Evolutionary conservation across 305 asterid genomes (phyloP).

Genomic region (Petunia hybrid): DNA sequence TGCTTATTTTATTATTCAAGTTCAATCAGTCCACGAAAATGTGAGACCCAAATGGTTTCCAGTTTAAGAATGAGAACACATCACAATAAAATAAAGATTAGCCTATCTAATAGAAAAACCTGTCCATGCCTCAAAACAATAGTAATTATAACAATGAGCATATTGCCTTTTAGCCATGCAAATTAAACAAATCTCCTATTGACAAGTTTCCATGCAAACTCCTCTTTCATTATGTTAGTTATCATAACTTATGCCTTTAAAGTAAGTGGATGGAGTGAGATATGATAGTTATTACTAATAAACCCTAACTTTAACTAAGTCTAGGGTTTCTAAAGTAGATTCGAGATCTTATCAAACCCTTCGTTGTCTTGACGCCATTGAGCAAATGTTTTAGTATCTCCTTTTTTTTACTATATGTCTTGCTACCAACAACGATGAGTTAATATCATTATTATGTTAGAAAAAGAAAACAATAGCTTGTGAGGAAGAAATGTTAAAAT

Average conservation of each 20-base stretch:
- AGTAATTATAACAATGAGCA: neutral
- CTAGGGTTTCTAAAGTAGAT: conserved; percentile 23
- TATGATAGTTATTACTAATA: conserved; percentile 9
- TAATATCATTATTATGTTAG: no score
- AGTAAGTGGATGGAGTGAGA: conserved; percentile 16
- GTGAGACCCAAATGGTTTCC: neutral
- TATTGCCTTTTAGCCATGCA: conserved; percentile 17
- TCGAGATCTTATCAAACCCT: conserved; percentile 5
- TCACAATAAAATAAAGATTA: neutral
- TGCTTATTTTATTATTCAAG: neutral
- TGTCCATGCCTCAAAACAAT: neutral
- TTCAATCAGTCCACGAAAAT: neutral
- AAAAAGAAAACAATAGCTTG: no score
- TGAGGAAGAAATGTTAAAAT: no score
- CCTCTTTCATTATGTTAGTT: conserved; percentile 13
- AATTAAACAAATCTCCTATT: conserved; percentile 16
- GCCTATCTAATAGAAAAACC: neutral
- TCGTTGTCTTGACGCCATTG: conserved; percentile 9
- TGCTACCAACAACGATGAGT: no score
- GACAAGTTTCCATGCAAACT: conserved; percentile 30
- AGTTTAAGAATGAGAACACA: neutral
- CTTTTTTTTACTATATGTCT: no score
- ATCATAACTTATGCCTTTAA: conserved; percentile 24
- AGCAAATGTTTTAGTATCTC: neutral
- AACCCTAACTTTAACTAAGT: neutral